Evolutionary conservation across 2,329 filamentous ascomycete species (phyloP), one percentile per base, ranked within the genome.

Genomic region (Cladosporium sp.): DNA sequence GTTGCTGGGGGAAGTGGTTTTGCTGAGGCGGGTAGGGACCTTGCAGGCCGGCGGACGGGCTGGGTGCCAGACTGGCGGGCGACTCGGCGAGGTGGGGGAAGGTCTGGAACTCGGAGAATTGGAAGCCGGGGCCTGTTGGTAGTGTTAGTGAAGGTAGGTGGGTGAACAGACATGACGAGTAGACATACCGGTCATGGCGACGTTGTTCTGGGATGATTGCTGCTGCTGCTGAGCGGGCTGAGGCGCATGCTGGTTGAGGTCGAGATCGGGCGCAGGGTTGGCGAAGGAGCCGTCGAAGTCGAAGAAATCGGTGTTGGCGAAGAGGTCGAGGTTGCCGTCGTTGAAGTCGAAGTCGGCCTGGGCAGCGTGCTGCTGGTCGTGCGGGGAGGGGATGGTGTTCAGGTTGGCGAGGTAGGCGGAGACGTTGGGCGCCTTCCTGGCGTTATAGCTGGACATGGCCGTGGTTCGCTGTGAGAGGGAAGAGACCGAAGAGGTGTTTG

Each of bases 371-470:
- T 75, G 79, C 54, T 85, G 77, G 48, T 86, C 48, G 8, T 80
- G 83, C 82, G 54, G 85, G 75, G 83, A 75, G 2, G 79, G 79
- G 50, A 85, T 75, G 40, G 79, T 81, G 75, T 96, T 96, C 63
- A 96, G 78, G 60, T 91, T 86, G 63, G 88, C 86, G 58, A 96
- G 79, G 74, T 93, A 95, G 65, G 90, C 86, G 65, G 89, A 90
- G 72, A 96, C 88, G 70, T 95, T 95, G 64, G 88, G 86, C 61
- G 82, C 87, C 66, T 86, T 84, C 56, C 89, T 86, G 70, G 80
- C 84, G 71, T 80, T 84, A 79, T 83, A 90, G 67, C 76, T 80
- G 68, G 88, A 83, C 86, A 90, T 90, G 51, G 27, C 47, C n/a
- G n/a, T 19, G 34, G n/a, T 13, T 20, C 40, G 34, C 39, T n/a